Percentiles rank a stretch among this genome's conserved stretches.
Evolutionary conservation across 192 early-diverging fungal genomes (phyloP).

Genomic region (Rhizophagus sp.): DNA sequence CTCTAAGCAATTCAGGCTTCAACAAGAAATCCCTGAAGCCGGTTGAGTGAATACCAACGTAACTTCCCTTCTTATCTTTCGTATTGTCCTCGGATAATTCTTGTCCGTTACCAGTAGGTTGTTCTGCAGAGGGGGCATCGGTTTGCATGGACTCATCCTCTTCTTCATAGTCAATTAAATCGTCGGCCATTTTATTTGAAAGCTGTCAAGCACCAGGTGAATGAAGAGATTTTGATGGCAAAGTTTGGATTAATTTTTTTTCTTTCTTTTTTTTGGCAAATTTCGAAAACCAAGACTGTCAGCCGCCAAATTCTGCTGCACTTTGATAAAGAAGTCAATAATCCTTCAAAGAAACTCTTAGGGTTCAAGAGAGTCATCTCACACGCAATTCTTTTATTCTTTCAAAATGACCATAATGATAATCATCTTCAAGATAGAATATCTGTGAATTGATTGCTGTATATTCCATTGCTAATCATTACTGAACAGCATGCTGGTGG

Average conservation of each 20-base stretch:
- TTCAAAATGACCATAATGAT: not conserved
- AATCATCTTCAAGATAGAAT: not conserved
- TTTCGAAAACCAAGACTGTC: not conserved
- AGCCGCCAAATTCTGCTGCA: conserved; percentile 14
- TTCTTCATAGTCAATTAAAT: conserved; percentile 97
- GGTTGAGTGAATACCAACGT: conserved; percentile 97
- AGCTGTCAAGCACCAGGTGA: conserved; percentile 4
- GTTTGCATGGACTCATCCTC: conserved; percentile 78
- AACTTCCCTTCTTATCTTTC: conserved; percentile 95
- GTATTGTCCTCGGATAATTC: conserved; percentile 56
- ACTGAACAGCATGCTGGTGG: not conserved
- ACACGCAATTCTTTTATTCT: not conserved
- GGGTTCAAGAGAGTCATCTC: not conserved
- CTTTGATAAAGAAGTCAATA: not conserved
- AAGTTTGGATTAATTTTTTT: not conserved
- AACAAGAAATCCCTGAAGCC: conserved; percentile 98
- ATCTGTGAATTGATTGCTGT: not conserved
- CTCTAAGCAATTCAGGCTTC: conserved; percentile 92
- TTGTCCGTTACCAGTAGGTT: conserved; percentile 39
- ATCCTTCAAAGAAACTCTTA: not conserved
- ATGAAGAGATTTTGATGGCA: conserved; percentile 25
- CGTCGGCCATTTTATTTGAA: conserved; percentile 60
- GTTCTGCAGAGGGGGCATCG: conserved; percentile 45
- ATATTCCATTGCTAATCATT: not conserved
- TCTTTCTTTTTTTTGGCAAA: not conserved